Percentiles rank a stretch among this genome's conserved stretches.
Conservation (phyloP, 83 land plant species). For the Picea engelmannii region DNA sequence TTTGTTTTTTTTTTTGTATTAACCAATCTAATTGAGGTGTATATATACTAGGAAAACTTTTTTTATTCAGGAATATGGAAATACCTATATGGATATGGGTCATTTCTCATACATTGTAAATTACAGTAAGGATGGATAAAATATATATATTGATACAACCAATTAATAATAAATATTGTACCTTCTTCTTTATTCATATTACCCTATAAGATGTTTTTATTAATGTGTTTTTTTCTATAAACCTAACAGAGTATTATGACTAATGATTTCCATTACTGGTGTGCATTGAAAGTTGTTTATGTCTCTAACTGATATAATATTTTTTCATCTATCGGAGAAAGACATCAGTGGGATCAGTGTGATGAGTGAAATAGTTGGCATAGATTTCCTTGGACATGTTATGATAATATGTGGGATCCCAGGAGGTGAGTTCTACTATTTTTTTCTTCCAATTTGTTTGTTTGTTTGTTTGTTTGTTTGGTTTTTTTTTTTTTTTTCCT, state of each 20-base stretch:
- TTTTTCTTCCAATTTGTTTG: no score
- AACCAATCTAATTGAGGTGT: no score
- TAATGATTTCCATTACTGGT: constrained; percentile 1
- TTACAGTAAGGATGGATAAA: no score
- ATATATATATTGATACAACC: no score
- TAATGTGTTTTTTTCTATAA: neutral
- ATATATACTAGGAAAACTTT: no score
- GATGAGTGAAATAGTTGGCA: constrained; percentile 68
- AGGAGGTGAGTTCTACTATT: constrained; percentile 49
- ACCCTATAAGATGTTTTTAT: neutral
- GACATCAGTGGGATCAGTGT: constrained; percentile 71
- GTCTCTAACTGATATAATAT: neutral
- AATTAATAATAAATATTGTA: neutral
- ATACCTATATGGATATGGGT: no score
- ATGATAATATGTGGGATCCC: constrained; percentile 55
- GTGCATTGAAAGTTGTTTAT: neutral
- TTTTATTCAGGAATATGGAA: no score
- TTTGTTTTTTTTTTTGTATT: no score
- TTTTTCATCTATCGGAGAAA: constrained; percentile 35
- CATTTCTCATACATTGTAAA: no score
- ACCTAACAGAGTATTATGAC: neutral
- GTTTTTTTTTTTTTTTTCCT: no score
- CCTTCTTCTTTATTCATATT: neutral
- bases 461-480: no score
- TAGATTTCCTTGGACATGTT: constrained; percentile 72